Evolutionary conservation across 108 stramenopile species (phyloP).

Genomic region (Cyclotella choctawhatcheeana): DNA sequence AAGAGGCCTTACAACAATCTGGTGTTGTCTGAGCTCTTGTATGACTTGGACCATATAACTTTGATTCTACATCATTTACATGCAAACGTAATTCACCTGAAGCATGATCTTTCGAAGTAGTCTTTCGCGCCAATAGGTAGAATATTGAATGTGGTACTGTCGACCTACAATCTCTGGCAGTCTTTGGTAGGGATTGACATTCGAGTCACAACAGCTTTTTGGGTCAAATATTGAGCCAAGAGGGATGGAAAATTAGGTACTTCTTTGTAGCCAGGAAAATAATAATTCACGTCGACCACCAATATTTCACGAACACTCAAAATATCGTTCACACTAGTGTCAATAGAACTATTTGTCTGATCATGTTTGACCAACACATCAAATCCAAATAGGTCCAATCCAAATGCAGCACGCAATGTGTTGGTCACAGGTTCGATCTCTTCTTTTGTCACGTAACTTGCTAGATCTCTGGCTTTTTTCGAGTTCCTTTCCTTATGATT

Average conservation of each 20-base stretch:
- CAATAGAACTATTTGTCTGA: constrained; percentile 15
- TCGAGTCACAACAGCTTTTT: constrained; percentile 63
- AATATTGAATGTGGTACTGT: too few relatives aligned
- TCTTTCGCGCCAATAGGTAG: too few relatives aligned
- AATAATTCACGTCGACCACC: constrained; percentile 90
- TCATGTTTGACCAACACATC: constrained; percentile 70
- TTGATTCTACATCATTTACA: neutral
- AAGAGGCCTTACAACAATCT: neutral
- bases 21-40: neutral
- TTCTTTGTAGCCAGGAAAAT: constrained; percentile 92
- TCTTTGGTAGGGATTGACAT: too few relatives aligned
- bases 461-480: constrained; percentile 11
- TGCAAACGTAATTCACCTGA: too few relatives aligned
- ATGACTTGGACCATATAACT: neutral
- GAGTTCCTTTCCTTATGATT: neutral
- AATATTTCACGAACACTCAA: constrained; percentile 44
- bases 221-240: constrained; percentile 78
- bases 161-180: too few relatives aligned
- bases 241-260: constrained; percentile 81
- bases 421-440: constrained; percentile 80
- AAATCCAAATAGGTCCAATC: constrained; percentile 87
- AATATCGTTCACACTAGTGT: constrained; percentile 1
- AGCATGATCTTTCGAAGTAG: too few relatives aligned
- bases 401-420: constrained; percentile 71
- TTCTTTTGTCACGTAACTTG: constrained; percentile 55